phyloP scores from a whole-genome alignment of 495 filamentous ascomycete genomes.

The Podospora pseudocomata region DNA sequence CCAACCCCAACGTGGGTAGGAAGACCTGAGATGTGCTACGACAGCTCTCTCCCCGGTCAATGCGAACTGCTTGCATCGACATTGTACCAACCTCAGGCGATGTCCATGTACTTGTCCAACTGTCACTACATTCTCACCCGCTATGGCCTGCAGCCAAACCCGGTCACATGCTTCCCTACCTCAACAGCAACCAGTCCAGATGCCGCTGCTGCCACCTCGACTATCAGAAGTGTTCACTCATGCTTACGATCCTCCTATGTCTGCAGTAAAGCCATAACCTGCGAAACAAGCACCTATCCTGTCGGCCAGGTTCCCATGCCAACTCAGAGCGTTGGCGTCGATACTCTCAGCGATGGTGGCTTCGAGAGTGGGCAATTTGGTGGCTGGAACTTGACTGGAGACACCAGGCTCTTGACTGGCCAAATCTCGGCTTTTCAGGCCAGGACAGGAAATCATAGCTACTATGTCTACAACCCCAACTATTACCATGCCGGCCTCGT shows the following conservation, averaged over 20 bases:
- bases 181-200: not conserved
- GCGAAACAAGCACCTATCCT: constrained; percentile 6
- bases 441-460: not conserved
- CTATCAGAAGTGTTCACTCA: constrained; percentile 8
- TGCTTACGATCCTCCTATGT: constrained; percentile 7
- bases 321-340: constrained; percentile 8
- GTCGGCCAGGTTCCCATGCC: constrained; percentile 4
- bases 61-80: constrained; percentile 1
- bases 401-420: not conserved
- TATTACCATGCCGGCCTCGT: not conserved
- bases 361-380: constrained; percentile 7
- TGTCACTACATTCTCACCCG: constrained; percentile 2
- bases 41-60: not conserved
- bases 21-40: constrained; percentile 9
- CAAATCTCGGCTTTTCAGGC: not conserved
- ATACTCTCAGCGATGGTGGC: constrained; percentile 7
- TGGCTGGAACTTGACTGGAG: not conserved
- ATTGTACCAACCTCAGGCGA: not conserved
- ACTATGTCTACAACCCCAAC: not conserved
- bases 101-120: constrained; percentile 1
- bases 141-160: constrained; percentile 8
- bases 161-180: constrained; percentile 15
- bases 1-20: not conserved
- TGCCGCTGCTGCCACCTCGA: constrained; percentile 8
- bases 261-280: constrained; percentile 7